Conservation (phyloP, 169 alveolate species). For the Plasmodium ovale region DNA sequence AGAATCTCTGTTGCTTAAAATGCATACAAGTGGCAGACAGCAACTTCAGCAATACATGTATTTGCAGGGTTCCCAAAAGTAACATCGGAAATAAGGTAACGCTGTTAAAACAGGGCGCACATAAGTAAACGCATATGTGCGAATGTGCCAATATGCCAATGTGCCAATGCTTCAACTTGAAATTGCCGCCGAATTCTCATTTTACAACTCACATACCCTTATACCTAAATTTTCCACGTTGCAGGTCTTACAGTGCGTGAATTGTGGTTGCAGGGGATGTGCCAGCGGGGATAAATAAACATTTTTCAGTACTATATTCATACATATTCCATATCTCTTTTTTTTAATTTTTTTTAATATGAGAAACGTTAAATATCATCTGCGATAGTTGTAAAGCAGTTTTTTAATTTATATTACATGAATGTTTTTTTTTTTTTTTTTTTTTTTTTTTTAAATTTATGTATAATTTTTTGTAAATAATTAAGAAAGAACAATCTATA, state of each 20-base stretch:
- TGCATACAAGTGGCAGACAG: conserved; percentile 95
- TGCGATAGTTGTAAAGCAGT: not conserved
- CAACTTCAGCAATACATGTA: conserved; percentile 96
- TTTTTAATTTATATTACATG: conserved; percentile 11
- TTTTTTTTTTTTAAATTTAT: conserved; percentile 25
- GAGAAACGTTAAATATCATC: not conserved
- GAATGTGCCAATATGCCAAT: not conserved
- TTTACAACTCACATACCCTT: not conserved
- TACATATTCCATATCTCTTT: not conserved
- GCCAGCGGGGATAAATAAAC: conserved; percentile 89
- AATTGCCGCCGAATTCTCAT: not conserved
- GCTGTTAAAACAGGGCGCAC: not conserved
- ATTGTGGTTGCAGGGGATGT: conserved; percentile 99
- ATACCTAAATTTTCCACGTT: not conserved
- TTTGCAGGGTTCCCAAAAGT: conserved; percentile 98
- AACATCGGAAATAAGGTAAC: conserved; percentile 90
- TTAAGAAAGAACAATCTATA: not conserved
- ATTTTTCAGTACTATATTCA: not conserved
- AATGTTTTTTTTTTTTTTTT: conserved; percentile 9
- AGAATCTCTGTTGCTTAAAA: conserved; percentile 96
- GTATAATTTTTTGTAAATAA: conserved; percentile 27
- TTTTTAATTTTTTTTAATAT: not conserved
- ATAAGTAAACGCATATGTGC: conserved; percentile 5
- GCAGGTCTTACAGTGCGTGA: conserved; percentile 94
- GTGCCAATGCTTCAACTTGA: not conserved